A percentile compares a stretch with the other conserved stretches of the same genome.
Conservation (phyloP, 2,329 filamentous ascomycete genomes). For the Cyanodermella asteris region DNA sequence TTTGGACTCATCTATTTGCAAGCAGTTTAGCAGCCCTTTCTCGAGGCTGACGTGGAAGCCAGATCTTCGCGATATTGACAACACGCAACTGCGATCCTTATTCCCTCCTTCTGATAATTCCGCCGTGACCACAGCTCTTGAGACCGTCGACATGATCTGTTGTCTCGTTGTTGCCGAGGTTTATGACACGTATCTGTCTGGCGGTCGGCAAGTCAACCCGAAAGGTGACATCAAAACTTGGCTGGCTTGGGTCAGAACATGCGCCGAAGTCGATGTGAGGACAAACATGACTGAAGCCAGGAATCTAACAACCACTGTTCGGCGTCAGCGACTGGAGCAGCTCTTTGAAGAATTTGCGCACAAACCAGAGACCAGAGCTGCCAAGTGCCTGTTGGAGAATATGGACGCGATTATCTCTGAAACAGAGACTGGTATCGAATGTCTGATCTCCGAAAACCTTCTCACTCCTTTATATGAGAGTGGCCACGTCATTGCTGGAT, state of each 20-base stretch:
- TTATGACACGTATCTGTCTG: not conserved
- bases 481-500: too few species aligned
- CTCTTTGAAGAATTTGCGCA: conserved; percentile 1
- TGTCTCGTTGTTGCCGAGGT: conserved; percentile 1
- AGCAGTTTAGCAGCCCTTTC: conserved; percentile 7
- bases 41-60: conserved; percentile 8
- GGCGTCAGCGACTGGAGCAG: conserved; percentile 1
- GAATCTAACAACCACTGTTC: conserved; percentile 1
- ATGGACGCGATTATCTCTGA: not conserved
- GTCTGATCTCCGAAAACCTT: too few species aligned
- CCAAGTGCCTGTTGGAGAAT: conserved; percentile 1
- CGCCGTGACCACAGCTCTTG: not conserved
- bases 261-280: conserved; percentile 1
- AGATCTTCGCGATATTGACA: too few species aligned
- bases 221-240: conserved; percentile 1
- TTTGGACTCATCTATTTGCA: conserved; percentile 1
- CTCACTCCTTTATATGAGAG: too few species aligned
- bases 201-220: not conserved
- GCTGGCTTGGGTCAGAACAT: conserved; percentile 1
- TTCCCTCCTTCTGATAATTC: conserved; percentile 1
- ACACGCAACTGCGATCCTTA: too few species aligned
- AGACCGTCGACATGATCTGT: conserved; percentile 1
- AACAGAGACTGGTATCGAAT: conserved; percentile 2
- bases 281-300: conserved; percentile 1
- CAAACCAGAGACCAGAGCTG: conserved; percentile 1